These are phyloP conservation scores for Cryptococcus neoformans DNA, from an alignment of 1,284 basidiomycete genomes.

Conservation along the genomic window DNA sequence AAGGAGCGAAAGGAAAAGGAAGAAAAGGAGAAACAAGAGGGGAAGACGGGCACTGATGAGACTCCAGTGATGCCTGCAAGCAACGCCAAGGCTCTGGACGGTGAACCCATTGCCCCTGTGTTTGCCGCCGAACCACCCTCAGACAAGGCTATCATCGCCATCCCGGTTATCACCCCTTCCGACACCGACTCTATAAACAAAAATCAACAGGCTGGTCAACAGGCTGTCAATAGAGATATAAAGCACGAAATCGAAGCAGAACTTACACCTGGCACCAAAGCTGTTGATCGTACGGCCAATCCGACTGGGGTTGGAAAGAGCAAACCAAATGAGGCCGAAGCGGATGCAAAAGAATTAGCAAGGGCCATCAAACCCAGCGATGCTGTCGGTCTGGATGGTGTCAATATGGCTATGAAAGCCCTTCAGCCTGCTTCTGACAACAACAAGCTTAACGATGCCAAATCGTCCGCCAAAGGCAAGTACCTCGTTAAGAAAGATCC, in stretches of 20 bases:
- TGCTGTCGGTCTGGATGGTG: constrained; percentile 2
- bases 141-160: constrained; percentile 4
- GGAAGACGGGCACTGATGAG: background rate
- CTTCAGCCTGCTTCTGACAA: constrained; percentile 1
- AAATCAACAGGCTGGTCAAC: background rate
- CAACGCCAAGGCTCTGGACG: constrained; percentile 8
- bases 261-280: constrained; percentile 6
- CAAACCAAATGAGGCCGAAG: background rate
- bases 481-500: background rate
- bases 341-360: background rate
- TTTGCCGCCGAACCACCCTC: constrained; percentile 2
- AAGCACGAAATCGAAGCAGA: constrained; percentile 8
- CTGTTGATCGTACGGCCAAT: background rate
- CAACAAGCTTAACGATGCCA: background rate
- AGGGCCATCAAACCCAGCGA: background rate
- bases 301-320: background rate
- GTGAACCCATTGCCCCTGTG: constrained; percentile 1
- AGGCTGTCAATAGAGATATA: background rate
- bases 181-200: background rate
- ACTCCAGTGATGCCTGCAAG: constrained; percentile 5
- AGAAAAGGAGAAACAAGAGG: constrained; percentile 45
- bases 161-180: background rate
- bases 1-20: constrained; percentile 15
- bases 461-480: background rate
- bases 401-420: constrained; percentile 9